Conservation (phyloP, 2,329 filamentous ascomycete genomes). For the Annulohypoxylon truncatum region DNA sequence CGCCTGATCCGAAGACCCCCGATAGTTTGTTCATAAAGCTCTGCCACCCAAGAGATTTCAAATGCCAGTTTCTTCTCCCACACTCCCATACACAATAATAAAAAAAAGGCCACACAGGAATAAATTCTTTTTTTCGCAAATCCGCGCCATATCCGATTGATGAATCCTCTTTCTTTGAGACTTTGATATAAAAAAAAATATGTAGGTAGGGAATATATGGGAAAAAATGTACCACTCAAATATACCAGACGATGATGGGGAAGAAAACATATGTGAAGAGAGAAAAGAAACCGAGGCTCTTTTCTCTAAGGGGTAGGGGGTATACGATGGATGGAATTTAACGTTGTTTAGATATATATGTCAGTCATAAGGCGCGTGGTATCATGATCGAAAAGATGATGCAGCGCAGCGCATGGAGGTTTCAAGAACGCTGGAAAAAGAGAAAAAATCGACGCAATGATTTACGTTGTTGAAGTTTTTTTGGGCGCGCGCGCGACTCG, state of each 20-base stretch:
- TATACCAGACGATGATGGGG: not conserved
- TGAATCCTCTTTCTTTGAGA: conserved; percentile 30
- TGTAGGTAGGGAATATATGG: not conserved
- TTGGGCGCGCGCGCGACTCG: not conserved
- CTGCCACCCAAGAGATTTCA: conserved; percentile 20
- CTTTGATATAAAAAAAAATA: conserved; percentile 13
- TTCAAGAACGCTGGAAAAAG: conserved; percentile 52
- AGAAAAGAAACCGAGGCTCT: conserved; percentile 30
- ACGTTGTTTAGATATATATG: conserved; percentile 12
- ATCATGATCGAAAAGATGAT: conserved; percentile 35
- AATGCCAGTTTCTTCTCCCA: conserved; percentile 24
- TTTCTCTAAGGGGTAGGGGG: conserved; percentile 37
- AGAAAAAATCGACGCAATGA: not conserved
- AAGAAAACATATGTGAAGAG: not conserved
- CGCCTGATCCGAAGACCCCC: conserved; percentile 8
- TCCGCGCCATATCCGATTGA: conserved; percentile 36
- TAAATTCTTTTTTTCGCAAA: conserved; percentile 23
- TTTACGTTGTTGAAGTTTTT: not conserved
- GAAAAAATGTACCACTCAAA: conserved; percentile 25
- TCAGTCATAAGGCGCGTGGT: conserved; percentile 39
- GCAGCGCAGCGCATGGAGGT: conserved; percentile 25
- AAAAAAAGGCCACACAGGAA: not conserved
- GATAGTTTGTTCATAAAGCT: conserved; percentile 23
- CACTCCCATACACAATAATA: conserved; percentile 4
- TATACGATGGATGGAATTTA: conserved; percentile 32